Evolutionary conservation across 305 asterid species (phyloP), one percentile per base, ranked within the genome.

Genomic region (Lippia alba): DNA sequence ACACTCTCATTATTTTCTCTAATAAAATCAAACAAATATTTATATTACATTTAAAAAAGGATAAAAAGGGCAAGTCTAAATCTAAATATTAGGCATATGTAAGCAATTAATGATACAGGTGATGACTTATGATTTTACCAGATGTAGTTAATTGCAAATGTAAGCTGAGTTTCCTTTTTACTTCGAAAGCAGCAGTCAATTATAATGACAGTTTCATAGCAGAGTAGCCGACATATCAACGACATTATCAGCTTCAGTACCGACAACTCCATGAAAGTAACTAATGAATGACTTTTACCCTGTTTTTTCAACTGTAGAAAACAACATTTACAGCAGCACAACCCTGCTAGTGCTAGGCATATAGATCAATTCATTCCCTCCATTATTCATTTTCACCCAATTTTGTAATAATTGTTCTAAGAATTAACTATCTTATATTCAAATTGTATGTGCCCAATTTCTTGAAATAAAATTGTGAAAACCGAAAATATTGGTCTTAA

Each of bases 171-270:
- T 45, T 8, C 51, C 4, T 12, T 45, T 45, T 8, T 0, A 50
- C 15, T 20, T 50, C 6, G 15, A 50, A 15, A n/a, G 56, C 7
- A 20, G 24, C 56, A 50, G 56, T 50, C 56, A 50, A 50, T 15
- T 50, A 24, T 24, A 24, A 24, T 24, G 15, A 7, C 10, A 53
- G 0, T 17, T 49, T 15, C n/a, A 2, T 57, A 44, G 39, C 33
- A 60, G 30, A 60, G 9, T 20, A 60, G 16, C 8, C 53, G 53
- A 61, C 66, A 61, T 11, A 61, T 39, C 36, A 61, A 61, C 45
- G 40, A 18, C 36, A 24, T 61, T 61, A 61, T 39, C 66, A 9
- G 51, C 34, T 61, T 39, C 17, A 11, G 66, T 10, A 40, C 66
- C 50, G 66, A 61, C 66, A 61, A 17, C 53, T 40, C 8, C 36